Conservation (phyloP, 306 rosid species). For the Acmispon strigosus region DNA sequence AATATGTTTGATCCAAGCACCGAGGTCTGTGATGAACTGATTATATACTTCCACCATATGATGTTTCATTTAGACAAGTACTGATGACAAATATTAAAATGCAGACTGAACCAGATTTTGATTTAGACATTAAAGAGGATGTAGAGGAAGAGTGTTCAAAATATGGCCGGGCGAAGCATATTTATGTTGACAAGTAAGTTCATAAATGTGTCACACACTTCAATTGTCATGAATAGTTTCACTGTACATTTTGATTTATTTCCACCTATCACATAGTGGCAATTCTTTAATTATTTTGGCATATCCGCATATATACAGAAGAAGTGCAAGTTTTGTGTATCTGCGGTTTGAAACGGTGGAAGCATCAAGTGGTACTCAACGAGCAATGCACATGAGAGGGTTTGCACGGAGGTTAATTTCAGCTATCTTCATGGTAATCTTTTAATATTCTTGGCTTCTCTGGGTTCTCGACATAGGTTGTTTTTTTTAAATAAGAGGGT, state of each 20-base stretch:
- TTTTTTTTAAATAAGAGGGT: neutral
- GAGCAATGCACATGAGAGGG: conserved; percentile 91
- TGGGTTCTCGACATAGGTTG: neutral
- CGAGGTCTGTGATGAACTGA: conserved; percentile 52
- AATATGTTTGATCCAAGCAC: conserved; percentile 95
- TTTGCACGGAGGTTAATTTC: conserved; percentile 88
- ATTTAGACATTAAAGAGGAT: conserved; percentile 83
- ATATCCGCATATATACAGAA: conserved; percentile 50
- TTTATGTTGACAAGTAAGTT: conserved; percentile 94
- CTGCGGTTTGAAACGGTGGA: conserved; percentile 79
- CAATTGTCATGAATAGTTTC: neutral
- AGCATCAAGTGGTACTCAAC: conserved; percentile 81
- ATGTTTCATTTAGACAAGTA: neutral
- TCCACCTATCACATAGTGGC: neutral
- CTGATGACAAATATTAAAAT: conserved; percentile 18
- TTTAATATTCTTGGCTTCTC: neutral
- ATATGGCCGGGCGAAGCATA: conserved; percentile 84
- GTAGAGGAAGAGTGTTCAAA: conserved; percentile 96
- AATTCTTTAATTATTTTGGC: neutral
- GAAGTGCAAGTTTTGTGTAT: conserved; percentile 87
- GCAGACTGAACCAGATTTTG: conserved; percentile 90
- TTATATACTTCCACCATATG: neutral
- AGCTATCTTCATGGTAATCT: conserved; percentile 78
- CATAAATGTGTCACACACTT: neutral
- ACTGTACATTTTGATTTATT: neutral